Evolutionary conservation across 2,329 filamentous ascomycete genomes (phyloP), one percentile per base, ranked within the genome.

Genomic region (Pseudogymnoascus sp.): DNA sequence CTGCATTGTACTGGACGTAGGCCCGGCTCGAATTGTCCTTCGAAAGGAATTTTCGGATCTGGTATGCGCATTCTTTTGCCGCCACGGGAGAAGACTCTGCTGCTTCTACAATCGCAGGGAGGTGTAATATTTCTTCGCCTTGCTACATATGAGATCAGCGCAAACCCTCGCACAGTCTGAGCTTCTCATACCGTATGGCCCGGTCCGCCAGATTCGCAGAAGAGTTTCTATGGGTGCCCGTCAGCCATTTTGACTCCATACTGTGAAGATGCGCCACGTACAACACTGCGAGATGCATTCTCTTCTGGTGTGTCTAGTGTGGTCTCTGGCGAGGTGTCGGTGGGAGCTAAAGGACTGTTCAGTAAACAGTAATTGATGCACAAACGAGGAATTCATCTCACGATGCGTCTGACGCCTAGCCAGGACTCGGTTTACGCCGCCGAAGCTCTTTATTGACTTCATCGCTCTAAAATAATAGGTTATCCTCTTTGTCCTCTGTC

Each of bases 21-120:
- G 90, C 80, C 53, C 79, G 79, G 26, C 76, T 73, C 70, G 76
- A 85, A 76, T 90, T 86, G 53, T 93, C 89, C 68, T 87, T 88
- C 69, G 85, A 82, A 65, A 99, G 80, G 74, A 88, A 93, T 75
- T 91, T 93, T 73, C 91, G 89, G 72, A 97, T 91, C 68, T 89
- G 81, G 68, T 84, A 80, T 60, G 92, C 91, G 69, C 90, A 91
- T 70, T 93, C 89, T 67, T 88, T 86, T 23, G 93, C 93, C 5
- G 95, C 95, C 56, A 81, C 79, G 7, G 95, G 93, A 56, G 91
- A 96, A 29, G 93, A 96, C 75, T 97, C 95, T 79, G 93, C 93
- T 61, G 89, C 86, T 72, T 97, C 95, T 78, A 99, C 95, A 68
- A 99, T 97, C 64, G 88, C 85, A 7, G 95, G 95, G 37, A 97